These are phyloP conservation scores for Sinapis alba DNA, from an alignment of 441 rosid genomes.

Conservation along the genomic window DNA sequence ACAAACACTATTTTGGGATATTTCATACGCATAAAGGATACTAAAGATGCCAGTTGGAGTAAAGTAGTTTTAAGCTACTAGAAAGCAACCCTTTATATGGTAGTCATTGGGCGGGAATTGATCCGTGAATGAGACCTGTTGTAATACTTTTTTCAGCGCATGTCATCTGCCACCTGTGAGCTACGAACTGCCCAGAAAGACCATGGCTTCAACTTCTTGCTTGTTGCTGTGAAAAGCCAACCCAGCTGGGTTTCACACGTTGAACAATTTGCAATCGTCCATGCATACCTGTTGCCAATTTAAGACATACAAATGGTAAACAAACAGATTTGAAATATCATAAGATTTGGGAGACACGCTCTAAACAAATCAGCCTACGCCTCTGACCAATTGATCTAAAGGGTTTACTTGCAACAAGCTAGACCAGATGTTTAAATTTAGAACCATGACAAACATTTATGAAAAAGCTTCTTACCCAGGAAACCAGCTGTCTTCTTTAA, in stretches of 20 bases:
- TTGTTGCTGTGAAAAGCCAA: slow-evolving; percentile 85
- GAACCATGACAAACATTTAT: background rate
- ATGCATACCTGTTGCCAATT: slow-evolving; percentile 63
- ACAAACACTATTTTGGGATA: slow-evolving; percentile 8
- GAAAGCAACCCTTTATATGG: background rate
- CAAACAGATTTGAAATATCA: background rate
- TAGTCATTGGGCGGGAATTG: background rate
- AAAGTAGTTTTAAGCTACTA: background rate
- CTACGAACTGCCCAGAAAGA: slow-evolving; percentile 91
- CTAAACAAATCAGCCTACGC: background rate
- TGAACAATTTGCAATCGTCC: slow-evolving; percentile 69
- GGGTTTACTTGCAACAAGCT: background rate
- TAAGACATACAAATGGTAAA: background rate
- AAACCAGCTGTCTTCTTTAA: slow-evolving; percentile 86
- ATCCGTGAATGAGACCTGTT: background rate
- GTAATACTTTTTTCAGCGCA: slow-evolving; percentile 21
- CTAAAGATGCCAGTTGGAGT: background rate
- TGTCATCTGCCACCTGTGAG: slow-evolving; percentile 72
- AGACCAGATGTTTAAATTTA: background rate
- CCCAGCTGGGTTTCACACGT: slow-evolving; percentile 74
- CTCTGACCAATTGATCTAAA: background rate
- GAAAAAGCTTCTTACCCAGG: slow-evolving; percentile 73
- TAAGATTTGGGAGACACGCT: background rate
- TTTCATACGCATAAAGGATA: slow-evolving; percentile 7
- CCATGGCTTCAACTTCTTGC: slow-evolving; percentile 67